Conservation (phyloP, 257 asterid species). For the Anisodus tanguticus region DNA sequence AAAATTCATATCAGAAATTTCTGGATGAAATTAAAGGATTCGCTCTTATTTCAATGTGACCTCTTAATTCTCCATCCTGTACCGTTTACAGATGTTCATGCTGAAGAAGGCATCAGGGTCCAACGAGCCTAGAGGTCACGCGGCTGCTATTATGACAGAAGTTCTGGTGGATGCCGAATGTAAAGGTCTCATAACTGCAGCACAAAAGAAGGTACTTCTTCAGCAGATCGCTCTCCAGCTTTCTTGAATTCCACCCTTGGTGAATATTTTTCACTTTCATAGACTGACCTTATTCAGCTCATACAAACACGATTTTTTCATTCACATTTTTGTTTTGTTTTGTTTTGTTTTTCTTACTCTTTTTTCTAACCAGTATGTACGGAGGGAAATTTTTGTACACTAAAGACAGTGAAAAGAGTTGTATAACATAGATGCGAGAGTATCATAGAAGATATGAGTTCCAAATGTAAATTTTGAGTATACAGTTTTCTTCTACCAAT, state of each 20-base stretch:
- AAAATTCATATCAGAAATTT: conserved; percentile 8
- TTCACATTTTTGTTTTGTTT: not conserved
- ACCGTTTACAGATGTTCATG: conserved; percentile 62
- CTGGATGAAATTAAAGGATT: not conserved
- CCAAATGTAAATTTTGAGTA: conserved; percentile 7
- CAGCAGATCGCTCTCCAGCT: conserved; percentile 83
- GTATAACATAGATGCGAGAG: not conserved
- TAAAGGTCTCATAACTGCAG: conserved; percentile 63
- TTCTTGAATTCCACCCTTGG: conserved; percentile 45
- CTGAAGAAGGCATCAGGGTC: conserved; percentile 69
- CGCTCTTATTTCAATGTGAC: not conserved
- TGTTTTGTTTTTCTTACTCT: not conserved
- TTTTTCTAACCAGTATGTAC: not conserved
- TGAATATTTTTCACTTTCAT: conserved; percentile 19
- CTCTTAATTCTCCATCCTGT: not conserved
- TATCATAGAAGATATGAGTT: conserved; percentile 2
- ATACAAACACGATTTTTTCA: not conserved
- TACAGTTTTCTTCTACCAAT: not conserved
- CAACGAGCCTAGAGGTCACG: conserved; percentile 77
- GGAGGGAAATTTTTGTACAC: conserved; percentile 19
- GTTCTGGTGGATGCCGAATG: conserved; percentile 84
- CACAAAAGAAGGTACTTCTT: conserved; percentile 79
- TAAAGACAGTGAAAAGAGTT: conserved; percentile 8
- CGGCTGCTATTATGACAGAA: conserved; percentile 85
- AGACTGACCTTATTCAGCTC: conserved; percentile 24